A percentile compares a stretch with the other conserved stretches of the same genome.
Conservation (phyloP, 768 basidiomycete genomes). For the Boletus tylopilopsis region DNA sequence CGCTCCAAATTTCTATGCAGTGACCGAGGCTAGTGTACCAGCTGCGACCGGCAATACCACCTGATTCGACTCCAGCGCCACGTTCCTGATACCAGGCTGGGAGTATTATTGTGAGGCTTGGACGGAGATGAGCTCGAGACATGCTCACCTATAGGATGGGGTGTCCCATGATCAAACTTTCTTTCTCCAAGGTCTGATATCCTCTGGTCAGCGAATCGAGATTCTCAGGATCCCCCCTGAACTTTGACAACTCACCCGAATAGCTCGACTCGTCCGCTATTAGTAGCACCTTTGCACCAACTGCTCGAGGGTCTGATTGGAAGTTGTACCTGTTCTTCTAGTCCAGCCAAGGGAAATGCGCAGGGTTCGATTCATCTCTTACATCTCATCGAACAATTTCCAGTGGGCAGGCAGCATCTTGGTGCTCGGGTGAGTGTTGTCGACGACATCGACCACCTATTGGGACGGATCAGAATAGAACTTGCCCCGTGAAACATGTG, state of each 20-base stretch:
- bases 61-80: constrained; percentile 57
- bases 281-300: constrained; percentile 62
- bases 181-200: constrained; percentile 28
- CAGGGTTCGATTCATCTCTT: constrained; percentile 14
- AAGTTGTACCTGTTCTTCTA: constrained; percentile 57
- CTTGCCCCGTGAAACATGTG: neutral
- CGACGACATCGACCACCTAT: constrained; percentile 58
- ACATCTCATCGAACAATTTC: constrained; percentile 61
- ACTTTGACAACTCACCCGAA: constrained; percentile 40
- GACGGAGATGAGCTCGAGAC: neutral
- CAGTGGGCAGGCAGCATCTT: constrained; percentile 48
- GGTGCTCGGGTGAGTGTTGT: constrained; percentile 59
- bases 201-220: neutral
- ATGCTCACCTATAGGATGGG: constrained; percentile 70
- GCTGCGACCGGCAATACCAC: constrained; percentile 60
- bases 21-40: constrained; percentile 86
- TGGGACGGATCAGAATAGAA: neutral
- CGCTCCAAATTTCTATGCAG: constrained; percentile 73
- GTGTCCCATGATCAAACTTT: constrained; percentile 61
- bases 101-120: constrained; percentile 1
- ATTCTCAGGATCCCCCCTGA: too few relatives aligned
- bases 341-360: constrained; percentile 7
- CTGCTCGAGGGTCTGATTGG: constrained; percentile 60
- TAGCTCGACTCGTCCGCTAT: constrained; percentile 66
- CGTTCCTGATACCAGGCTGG: constrained; percentile 82